Evolutionary conservation across 371 early-diverging fungal species (phyloP).

Genomic region (Polyrhizophydium stewartii): DNA sequence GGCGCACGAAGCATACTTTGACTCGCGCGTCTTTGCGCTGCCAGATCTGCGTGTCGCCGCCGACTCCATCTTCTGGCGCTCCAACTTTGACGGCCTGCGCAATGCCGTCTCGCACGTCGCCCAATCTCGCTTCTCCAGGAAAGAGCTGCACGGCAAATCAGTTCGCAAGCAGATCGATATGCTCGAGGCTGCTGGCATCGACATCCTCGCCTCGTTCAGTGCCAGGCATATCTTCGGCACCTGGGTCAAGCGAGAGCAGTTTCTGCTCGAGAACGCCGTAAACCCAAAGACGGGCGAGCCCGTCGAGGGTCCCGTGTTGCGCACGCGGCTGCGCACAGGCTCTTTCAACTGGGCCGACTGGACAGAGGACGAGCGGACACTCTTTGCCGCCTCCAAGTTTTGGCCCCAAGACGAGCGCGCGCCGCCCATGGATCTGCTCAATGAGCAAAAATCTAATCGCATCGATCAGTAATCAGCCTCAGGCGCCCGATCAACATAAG

Average conservation of each 20-base stretch:
- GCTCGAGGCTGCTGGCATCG: constrained; percentile 13
- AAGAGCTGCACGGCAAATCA: constrained; percentile 25
- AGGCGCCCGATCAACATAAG: no score
- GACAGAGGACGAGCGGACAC: constrained; percentile 20
- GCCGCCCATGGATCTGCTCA: constrained; percentile 24
- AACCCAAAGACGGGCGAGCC: constrained; percentile 20
- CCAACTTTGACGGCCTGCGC: constrained; percentile 42
- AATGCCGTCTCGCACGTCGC: constrained; percentile 34
- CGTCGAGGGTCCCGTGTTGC: constrained; percentile 11
- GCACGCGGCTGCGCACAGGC: constrained; percentile 25
- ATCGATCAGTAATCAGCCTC: no score
- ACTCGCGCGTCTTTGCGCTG: constrained; percentile 32
- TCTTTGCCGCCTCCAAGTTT: constrained; percentile 21
- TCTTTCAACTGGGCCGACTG: constrained; percentile 44
- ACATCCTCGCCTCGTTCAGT: constrained; percentile 6
- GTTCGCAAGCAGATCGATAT: constrained; percentile 19
- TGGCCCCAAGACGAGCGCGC: constrained; percentile 21
- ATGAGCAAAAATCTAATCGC: no score
- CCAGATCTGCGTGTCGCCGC: constrained; percentile 12
- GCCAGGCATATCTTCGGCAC: constrained; percentile 33
- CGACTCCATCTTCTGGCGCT: constrained; percentile 41
- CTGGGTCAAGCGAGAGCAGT: constrained; percentile 41
- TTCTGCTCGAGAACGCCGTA: constrained; percentile 12
- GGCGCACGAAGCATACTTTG: constrained; percentile 31
- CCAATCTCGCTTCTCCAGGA: constrained; percentile 19